Evolutionary conservation across 208 protist genomes (phyloP), one percentile per base, ranked within the genome.

Genomic region (Acanthamoeba polyphaga): DNA sequence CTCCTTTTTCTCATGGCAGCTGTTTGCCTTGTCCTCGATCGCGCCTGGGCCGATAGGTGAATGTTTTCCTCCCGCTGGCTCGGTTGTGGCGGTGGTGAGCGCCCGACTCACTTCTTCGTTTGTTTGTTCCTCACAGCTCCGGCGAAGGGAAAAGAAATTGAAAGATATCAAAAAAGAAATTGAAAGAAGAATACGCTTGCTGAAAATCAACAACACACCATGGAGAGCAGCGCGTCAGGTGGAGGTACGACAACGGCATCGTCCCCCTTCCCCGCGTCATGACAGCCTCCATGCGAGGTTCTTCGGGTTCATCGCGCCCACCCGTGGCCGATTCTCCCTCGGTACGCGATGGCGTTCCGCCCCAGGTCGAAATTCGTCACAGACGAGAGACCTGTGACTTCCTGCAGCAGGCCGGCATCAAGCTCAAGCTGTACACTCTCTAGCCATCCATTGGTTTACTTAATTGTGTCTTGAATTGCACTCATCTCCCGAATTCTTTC

Each of bases 371-470:
- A 82, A 82, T 51, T 53, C 74, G 74, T 24, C 32, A 82, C 38
- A 46, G 80, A 43, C 43, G 80, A 15, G 87, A 70, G 38, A 92
- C 87, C 29, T 92, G 87, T 27, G 55, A 78, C 43, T 92, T 92
- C n/a, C 60, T 92, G 24, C 87, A 92, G 49, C 62, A 92, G 64
- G 64, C 87, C 3, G 87, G 87, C 87, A 92, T 92, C 27, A 68
- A 92, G 43, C 87, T 92, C 38, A 92, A 76, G n/a, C 87, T 92
- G 64, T 92, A 92, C n/a, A 17, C n/a, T 6, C 29, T 55, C 32
- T 27, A 2, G 10, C 38, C 43, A 27, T 24, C 8, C 49, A 66
- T 29, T 8, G 4, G 55, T 66, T 8, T 90, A 17, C 24, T 90
- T 68, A 22, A 64, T 43, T 62, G 58, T 58, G 27, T 62, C 24